Conservation (phyloP, 768 basidiomycete genomes). For the Lactarius vividus region DNA sequence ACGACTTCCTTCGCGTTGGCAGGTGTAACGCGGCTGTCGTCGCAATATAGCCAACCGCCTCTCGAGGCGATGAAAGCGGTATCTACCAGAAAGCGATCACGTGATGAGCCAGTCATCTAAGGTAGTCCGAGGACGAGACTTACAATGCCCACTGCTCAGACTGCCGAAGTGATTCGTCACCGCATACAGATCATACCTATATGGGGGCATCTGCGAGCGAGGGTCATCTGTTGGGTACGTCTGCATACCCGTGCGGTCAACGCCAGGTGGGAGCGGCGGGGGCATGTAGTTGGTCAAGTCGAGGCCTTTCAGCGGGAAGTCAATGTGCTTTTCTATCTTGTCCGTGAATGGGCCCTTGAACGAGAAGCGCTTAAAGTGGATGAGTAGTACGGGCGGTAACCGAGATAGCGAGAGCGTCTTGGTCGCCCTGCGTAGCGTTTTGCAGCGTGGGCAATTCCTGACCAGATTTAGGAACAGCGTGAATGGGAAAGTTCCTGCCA, state of each 20-base stretch:
- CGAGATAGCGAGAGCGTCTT: conserved; percentile 90
- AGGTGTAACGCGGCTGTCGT: conserved; percentile 82
- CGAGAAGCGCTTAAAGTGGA: conserved; percentile 91
- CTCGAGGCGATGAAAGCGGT: conserved; percentile 88
- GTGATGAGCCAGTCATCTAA: not conserved
- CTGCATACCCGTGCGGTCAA: conserved; percentile 44
- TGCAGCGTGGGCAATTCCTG: conserved; percentile 96
- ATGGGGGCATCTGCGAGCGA: conserved; percentile 80
- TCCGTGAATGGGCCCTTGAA: conserved; percentile 90
- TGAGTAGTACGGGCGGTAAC: conserved; percentile 87
- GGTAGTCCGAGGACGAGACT: conserved; percentile 36
- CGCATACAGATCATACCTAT: conserved; percentile 89
- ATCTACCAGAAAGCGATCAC: conserved; percentile 47
- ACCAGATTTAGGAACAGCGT: conserved; percentile 1
- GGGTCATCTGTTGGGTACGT: conserved; percentile 56
- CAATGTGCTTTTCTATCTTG: conserved; percentile 93
- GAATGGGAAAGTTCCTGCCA: not conserved
- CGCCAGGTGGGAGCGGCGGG: conserved; percentile 65
- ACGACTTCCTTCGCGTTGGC: conserved; percentile 80
- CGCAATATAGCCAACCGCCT: conserved; percentile 90
- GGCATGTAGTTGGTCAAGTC: conserved; percentile 85
- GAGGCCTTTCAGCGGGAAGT: conserved; percentile 69
- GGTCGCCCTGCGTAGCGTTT: conserved; percentile 77
- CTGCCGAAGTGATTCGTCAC: conserved; percentile 97
- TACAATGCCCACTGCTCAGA: conserved; percentile 93